These are phyloP conservation scores for Phoma herbarum DNA, from an alignment of 2,329 filamentous ascomycete species.

Conservation along the genomic window DNA sequence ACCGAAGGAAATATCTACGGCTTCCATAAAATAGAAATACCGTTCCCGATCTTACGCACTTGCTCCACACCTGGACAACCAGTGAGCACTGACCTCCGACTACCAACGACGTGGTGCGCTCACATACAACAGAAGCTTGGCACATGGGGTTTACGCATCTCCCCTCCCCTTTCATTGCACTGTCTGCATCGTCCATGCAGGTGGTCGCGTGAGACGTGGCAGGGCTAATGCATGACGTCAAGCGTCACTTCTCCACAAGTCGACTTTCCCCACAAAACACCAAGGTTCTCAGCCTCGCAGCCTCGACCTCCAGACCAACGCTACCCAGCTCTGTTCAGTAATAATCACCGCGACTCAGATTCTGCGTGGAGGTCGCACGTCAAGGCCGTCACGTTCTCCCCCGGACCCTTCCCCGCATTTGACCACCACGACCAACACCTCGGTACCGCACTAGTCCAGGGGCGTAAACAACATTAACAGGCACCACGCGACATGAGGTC, in stretches of 20 bases:
- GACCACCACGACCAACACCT: not conserved
- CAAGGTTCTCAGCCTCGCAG: not conserved
- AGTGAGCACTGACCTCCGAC: too few species aligned
- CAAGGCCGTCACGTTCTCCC: too few species aligned
- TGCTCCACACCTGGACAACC: too few species aligned
- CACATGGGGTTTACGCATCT: too few species aligned
- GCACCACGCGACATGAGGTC: not conserved
- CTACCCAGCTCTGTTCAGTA: too few species aligned
- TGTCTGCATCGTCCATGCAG: constrained; percentile 1
- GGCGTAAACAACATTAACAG: not conserved
- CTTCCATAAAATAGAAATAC: too few species aligned
- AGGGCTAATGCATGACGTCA: constrained; percentile 10
- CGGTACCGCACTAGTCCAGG: not conserved
- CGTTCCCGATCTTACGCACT: too few species aligned
- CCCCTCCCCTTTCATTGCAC: not conserved
- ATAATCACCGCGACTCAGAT: too few species aligned
- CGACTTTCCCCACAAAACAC: not conserved
- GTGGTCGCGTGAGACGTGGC: constrained; percentile 13
- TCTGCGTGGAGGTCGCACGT: too few species aligned
- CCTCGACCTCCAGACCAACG: not conserved
- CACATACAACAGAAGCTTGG: too few species aligned
- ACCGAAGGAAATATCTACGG: too few species aligned
- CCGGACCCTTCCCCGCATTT: constrained; percentile 17
- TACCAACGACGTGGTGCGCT: too few species aligned
- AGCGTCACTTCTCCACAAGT: not conserved